Evolutionary conservation across 257 asterid species (phyloP).

Genomic region (Solanum pinnatisectum): DNA sequence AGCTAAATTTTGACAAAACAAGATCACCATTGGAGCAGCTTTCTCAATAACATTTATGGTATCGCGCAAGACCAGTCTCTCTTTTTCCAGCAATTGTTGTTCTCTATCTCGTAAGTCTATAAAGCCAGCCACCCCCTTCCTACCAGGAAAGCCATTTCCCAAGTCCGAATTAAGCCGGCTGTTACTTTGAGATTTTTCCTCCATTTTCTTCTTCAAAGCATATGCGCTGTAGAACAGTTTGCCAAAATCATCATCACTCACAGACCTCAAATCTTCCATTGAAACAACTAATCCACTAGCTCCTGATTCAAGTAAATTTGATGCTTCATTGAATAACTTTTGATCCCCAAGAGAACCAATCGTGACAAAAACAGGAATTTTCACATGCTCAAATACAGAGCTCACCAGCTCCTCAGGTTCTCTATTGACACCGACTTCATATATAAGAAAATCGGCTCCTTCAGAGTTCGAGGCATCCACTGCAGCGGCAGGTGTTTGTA

Average conservation of each 20-base stretch:
- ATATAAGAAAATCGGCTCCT: constrained; percentile 93
- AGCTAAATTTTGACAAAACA: constrained; percentile 56
- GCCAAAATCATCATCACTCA: constrained; percentile 33
- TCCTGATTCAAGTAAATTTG: constrained; percentile 43
- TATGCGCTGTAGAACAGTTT: constrained; percentile 26
- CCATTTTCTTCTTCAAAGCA: constrained; percentile 20
- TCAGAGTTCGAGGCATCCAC: constrained; percentile 70
- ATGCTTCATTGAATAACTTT: constrained; percentile 20
- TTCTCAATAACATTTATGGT: constrained; percentile 51
- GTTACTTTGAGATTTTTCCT: constrained; percentile 20
- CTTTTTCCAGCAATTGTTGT: constrained; percentile 47
- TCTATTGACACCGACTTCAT: constrained; percentile 18
- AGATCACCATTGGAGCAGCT: constrained; percentile 93
- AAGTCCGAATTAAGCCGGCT: constrained; percentile 15
- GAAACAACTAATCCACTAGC: constrained; percentile 81
- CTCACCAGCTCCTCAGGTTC: constrained; percentile 35
- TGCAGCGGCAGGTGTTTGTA: constrained; percentile 62
- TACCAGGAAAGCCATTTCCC: constrained; percentile 57
- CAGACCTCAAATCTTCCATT: constrained; percentile 39
- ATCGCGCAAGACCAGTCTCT: constrained; percentile 56
- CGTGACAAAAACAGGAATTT: constrained; percentile 63
- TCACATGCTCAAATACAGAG: constrained; percentile 43
- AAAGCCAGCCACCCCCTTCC: constrained; percentile 44
- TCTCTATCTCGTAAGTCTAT: constrained; percentile 54
- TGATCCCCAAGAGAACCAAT: constrained; percentile 34